Base-by-base conservation (phyloP, 2,329 filamentous ascomycete species). In the Diplodia intermedia region DNA sequence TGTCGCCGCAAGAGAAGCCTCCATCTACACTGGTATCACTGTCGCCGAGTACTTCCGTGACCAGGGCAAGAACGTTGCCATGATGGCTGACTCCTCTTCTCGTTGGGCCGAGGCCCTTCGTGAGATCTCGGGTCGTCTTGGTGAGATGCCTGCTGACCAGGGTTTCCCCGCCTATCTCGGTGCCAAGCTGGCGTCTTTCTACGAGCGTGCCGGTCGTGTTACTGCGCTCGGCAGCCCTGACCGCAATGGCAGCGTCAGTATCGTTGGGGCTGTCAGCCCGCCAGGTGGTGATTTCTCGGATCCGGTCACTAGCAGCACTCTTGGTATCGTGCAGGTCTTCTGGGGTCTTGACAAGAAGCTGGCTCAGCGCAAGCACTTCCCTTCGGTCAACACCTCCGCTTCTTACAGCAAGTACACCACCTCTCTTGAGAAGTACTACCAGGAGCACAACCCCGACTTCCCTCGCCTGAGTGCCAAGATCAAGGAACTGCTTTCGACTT, bases 301-400 rank as follows among this genome's bases (percentile, higher is more conserved):
- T 82, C 95, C 95, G 23, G 95, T 99, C 77, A 99, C 95, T 15
- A 92, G 88, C 69, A 91, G 92, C 72, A 99, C 95, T 23, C 89
- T 99, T 57, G 89, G 91, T 88, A 99, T 99, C 77, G 95, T 99
- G 76, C 95, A 99, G 81, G 95, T 99, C 74, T 99, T 99, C 85
- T 99, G 95, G 95, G 95, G 95, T 86, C 88, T 98, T 62, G 95
- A 99, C 86, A 98, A 99, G 90, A 98, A 98, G 86, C 90, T 99
- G 69, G 95, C 95, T 26, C 95, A 98, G 84, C 90, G 95, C 76
- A 99, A 99, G 85, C 95, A 99, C 82, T 99, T 99, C 86, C 95
- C 95, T 6, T 97, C 94, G 38, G 94, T 99, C 85, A 99, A 99
- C 86, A 98, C 95, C 9, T 89, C 89, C 23, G 84, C 92, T 73